Base-by-base conservation (phyloP, 208 protist species). In the Kentomonas sorsogonicus region DNA sequence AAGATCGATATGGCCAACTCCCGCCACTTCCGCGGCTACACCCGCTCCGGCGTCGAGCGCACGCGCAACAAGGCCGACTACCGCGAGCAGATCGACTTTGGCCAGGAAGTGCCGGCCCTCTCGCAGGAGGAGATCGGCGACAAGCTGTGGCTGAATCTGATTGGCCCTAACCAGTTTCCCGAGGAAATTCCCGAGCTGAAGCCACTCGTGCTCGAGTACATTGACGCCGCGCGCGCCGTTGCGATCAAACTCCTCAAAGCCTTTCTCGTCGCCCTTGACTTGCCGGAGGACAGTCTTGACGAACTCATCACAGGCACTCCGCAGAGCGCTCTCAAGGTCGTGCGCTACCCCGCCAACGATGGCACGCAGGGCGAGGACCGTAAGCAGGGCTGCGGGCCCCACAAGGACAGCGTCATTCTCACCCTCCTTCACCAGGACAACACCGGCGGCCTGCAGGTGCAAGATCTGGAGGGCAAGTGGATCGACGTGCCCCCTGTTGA, bases 381-480 rank as follows among this genome's bases (percentile, higher is more conserved):
- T 15, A 5, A 27, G 36, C 53, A 58, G 53, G 53, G 53, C 7
- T 46, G 31, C 25, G 53, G 53, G 6, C 36, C 53, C 3, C 53
- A 58, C 53, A 10, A 30, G 3, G 53, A 58, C 22, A 25, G 4
- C 18, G 53, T 7, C 30, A 30, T 46, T 18, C 53, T 58, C 7
- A 29, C 53, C 7, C 9, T 58, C 9, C 53, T 58, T 7, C 45
- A 36, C 34, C 53, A 58, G 26, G 53, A 58, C 22, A 36, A 58
- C 36, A 29, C 27, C 15, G 53, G 53, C 45, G 53, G 53, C 30
- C 53, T 58, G 29, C 53, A 58, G 53, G 54, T 60, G 60, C 65
- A 74, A 39, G 72, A 75, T 44, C 50, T 74, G 5, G n/a, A 70
- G 23, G 79, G 73, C 1, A 63, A 88, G 59, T 93, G 86, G 83